Evolutionary conservation across 305 asterid species (phyloP).

Genomic region (Solanum chacoense): DNA sequence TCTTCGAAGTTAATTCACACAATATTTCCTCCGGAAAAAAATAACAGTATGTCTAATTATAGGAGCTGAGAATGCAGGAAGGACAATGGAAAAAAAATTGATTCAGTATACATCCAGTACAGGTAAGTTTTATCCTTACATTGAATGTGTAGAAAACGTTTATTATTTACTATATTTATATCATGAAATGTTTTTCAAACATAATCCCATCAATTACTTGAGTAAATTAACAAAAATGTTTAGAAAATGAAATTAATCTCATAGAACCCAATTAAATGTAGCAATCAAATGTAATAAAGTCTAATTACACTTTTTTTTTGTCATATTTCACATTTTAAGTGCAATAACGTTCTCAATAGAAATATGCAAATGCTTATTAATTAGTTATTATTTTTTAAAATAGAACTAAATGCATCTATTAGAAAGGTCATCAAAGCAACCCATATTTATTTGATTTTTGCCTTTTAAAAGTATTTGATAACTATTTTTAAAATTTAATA

Average conservation of each 20-base stretch:
- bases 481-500: neutral
- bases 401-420: neutral
- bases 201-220: neutral
- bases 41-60: neutral
- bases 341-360: neutral
- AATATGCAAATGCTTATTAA: neutral
- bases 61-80: neutral
- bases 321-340: neutral
- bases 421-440: neutral
- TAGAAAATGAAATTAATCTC: neutral
- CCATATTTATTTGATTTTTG: neutral
- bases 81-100: neutral
- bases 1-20: neutral
- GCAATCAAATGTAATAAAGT: neutral
- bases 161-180: neutral
- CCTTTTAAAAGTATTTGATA: neutral
- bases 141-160: neutral
- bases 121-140: neutral
- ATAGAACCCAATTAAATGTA: neutral
- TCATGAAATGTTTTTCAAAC: neutral
- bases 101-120: neutral
- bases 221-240: neutral
- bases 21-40: neutral
- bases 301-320: neutral
- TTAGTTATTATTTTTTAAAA: no score